phyloP scores from a whole-genome alignment of 2,329 filamentous ascomycete species.

The Davidsoniella virescens region DNA sequence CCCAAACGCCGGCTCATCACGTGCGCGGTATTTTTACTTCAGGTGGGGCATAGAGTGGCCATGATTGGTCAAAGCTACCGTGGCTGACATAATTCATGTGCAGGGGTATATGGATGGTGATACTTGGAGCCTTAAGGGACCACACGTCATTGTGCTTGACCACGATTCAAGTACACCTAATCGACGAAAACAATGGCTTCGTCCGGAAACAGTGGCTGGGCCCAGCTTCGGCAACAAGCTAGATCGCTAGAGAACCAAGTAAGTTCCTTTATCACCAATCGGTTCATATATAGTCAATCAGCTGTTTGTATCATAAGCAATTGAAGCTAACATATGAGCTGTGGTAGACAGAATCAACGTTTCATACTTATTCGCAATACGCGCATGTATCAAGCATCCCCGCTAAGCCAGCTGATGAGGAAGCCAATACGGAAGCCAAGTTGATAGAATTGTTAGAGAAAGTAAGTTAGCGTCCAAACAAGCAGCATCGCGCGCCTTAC shows the following conservation, averaged over 20 bases:
- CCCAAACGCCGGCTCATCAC: slow-evolving; percentile 17
- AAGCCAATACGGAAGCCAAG: slow-evolving; percentile 61
- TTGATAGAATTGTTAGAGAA: slow-evolving; percentile 73
- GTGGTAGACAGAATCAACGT: slow-evolving; percentile 61
- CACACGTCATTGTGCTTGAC: slow-evolving; percentile 10
- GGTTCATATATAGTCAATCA: too few species aligned
- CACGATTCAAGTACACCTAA: background rate
- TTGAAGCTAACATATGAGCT: slow-evolving; percentile 5
- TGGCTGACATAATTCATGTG: slow-evolving; percentile 11
- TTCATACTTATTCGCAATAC: slow-evolving; percentile 83
- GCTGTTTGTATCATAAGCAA: background rate
- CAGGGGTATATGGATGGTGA: slow-evolving; percentile 7
- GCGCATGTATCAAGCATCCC: slow-evolving; percentile 65
- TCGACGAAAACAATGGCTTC: slow-evolving; percentile 9
- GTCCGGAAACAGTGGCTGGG: slow-evolving; percentile 54
- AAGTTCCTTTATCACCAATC: slow-evolving; percentile 16
- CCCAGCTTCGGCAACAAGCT: slow-evolving; percentile 84
- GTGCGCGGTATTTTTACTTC: background rate
- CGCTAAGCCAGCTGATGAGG: slow-evolving; percentile 70
- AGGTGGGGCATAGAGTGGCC: background rate
- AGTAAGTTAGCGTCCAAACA: slow-evolving; percentile 28
- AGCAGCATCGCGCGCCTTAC: background rate
- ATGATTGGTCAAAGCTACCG: background rate
- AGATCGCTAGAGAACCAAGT: slow-evolving; percentile 82
- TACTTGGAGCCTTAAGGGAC: slow-evolving; percentile 7